phyloP scores from a whole-genome alignment of 306 rosid species.

The Albizia julibrissin region DNA sequence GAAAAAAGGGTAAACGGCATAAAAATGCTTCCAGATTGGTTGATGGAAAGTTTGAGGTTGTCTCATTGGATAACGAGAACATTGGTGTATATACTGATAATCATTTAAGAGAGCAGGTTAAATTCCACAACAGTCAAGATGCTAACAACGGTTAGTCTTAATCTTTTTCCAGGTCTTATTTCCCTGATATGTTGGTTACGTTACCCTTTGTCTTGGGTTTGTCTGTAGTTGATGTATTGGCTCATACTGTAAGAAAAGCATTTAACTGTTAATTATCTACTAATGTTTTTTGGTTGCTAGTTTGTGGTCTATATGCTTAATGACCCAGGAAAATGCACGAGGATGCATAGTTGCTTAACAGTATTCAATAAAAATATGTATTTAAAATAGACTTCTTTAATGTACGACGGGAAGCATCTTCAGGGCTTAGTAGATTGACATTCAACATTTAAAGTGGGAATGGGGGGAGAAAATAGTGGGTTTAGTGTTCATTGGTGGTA shows the following conservation, averaged over 20 bases:
- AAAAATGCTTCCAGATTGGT: slow-evolving; percentile 58
- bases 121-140: slow-evolving; percentile 41
- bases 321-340: slow-evolving; percentile 2
- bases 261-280: neutral
- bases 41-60: slow-evolving; percentile 56
- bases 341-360: neutral
- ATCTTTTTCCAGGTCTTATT: slow-evolving; percentile 13
- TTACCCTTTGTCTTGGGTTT: slow-evolving; percentile 13
- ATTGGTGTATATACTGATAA: slow-evolving; percentile 41
- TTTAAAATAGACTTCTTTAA: neutral
- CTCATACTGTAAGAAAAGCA: neutral
- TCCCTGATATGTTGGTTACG: slow-evolving; percentile 20
- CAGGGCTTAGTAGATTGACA: too few relatives aligned
- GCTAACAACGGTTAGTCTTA: slow-evolving; percentile 54
- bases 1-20: slow-evolving; percentile 66
- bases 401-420: neutral
- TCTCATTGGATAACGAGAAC: slow-evolving; percentile 47
- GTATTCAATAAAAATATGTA: neutral
- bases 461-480: too few relatives aligned
- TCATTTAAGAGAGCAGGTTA: slow-evolving; percentile 50
- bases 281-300: slow-evolving; percentile 14
- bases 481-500: too few relatives aligned
- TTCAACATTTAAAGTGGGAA: too few relatives aligned
- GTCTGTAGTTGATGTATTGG: neutral
- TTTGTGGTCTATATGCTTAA: slow-evolving; percentile 21